Conservation (phyloP, 352 stramenopile genomes). For the Phytopythium ostracodes region DNA sequence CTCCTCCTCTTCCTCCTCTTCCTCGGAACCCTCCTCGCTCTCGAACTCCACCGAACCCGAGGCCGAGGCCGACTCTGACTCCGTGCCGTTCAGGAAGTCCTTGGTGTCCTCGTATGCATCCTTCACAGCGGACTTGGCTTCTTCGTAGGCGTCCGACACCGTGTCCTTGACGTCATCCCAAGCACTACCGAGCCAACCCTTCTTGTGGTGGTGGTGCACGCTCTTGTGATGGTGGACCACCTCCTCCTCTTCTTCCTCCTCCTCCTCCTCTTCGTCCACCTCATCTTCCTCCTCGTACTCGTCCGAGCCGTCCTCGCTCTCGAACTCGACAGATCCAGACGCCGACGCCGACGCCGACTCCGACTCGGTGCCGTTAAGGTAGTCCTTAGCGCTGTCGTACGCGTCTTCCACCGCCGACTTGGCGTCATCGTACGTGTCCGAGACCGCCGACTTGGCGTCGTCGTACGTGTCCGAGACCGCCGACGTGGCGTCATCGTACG, state of each 20-base stretch:
- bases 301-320: constrained; percentile 23
- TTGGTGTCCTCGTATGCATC: constrained; percentile 19
- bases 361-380: constrained; percentile 19
- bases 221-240: constrained; percentile 9
- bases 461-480: constrained; percentile 20
- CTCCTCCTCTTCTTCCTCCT: constrained; percentile 19
- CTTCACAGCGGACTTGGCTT: constrained; percentile 15
- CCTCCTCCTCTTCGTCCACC: constrained; percentile 24
- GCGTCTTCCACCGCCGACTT: constrained; percentile 17
- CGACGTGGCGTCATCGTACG: constrained; percentile 17
- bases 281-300: constrained; percentile 16
- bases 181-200: constrained; percentile 19
- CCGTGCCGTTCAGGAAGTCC: constrained; percentile 22
- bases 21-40: constrained; percentile 18
- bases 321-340: constrained; percentile 15
- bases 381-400: constrained; percentile 21
- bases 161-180: constrained; percentile 21
- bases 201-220: constrained; percentile 11
- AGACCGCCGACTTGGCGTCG: constrained; percentile 17
- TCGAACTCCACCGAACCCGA: constrained; percentile 16
- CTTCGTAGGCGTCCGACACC: constrained; percentile 19
- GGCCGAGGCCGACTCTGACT: constrained; percentile 14
- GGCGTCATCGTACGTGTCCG: constrained; percentile 18
- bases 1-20: constrained; percentile 13
- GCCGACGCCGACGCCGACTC: constrained; percentile 10